These are phyloP conservation scores for Ophiostoma ulmi DNA, from an alignment of 2,329 filamentous ascomycete species.

Conservation along the genomic window DNA sequence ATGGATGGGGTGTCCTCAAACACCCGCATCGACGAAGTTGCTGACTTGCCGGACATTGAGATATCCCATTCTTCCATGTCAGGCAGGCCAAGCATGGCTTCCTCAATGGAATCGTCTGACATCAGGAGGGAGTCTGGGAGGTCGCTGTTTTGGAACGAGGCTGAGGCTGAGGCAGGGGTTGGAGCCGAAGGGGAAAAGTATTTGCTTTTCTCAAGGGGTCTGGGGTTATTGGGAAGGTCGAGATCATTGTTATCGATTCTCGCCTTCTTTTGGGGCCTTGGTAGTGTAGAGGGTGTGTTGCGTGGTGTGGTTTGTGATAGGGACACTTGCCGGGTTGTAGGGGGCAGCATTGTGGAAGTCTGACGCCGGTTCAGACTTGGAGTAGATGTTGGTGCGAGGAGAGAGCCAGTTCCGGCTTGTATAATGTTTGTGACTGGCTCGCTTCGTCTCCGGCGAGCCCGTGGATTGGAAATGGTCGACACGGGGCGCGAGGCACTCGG, in stretches of 20 bases:
- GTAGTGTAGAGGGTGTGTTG: not conserved
- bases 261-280: conserved; percentile 52
- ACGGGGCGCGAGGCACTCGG: conserved; percentile 17
- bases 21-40: conserved; percentile 34
- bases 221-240: conserved; percentile 16
- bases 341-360: conserved; percentile 16
- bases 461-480: conserved; percentile 28
- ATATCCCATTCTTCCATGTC: conserved; percentile 48
- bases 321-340: conserved; percentile 15
- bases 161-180: not conserved
- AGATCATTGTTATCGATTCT: conserved; percentile 47
- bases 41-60: conserved; percentile 31
- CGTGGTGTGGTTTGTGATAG: conserved; percentile 2
- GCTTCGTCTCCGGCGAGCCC: conserved; percentile 45
- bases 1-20: conserved; percentile 39
- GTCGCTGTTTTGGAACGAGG: not conserved
- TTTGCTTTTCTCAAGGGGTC: conserved; percentile 44
- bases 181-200: conserved; percentile 43
- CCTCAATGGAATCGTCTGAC: conserved; percentile 55
- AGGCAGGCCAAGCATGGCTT: conserved; percentile 47
- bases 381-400: not conserved
- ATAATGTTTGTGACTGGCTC: conserved; percentile 49
- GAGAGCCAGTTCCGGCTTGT: conserved; percentile 14
- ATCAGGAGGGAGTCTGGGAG: conserved; percentile 43
- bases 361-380: conserved; percentile 18